phyloP scores from a whole-genome alignment of 192 early-diverging fungal species.

The Entophlyctis helioformis region DNA sequence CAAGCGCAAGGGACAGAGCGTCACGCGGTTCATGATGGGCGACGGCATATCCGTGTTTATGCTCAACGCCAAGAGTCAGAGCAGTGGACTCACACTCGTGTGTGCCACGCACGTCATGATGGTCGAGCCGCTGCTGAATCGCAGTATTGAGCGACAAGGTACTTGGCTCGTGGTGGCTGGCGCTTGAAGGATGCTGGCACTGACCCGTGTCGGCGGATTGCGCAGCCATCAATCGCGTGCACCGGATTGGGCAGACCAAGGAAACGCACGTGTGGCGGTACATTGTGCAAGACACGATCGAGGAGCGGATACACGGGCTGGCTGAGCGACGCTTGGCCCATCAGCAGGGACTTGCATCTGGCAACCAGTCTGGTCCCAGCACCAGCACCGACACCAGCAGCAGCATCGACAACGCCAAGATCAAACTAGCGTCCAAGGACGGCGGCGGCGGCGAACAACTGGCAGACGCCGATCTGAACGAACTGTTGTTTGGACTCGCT shows the following conservation, averaged over 20 bases:
- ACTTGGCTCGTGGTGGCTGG: not conserved
- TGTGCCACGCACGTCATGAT: slow-evolving; percentile 37
- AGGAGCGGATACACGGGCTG: slow-evolving; percentile 20
- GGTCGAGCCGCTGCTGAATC: slow-evolving; percentile 38
- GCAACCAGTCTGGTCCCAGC: no score
- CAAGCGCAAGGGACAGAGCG: slow-evolving; percentile 13
- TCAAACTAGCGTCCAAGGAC: no score
- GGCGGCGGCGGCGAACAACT: no score
- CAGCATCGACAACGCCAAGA: no score
- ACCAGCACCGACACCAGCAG: no score
- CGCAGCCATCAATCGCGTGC: slow-evolving; percentile 31
- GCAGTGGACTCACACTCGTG: slow-evolving; percentile 38
- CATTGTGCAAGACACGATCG: slow-evolving; percentile 28
- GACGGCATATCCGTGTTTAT: slow-evolving; percentile 23
- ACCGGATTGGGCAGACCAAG: slow-evolving; percentile 37
- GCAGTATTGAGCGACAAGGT: slow-evolving; percentile 30
- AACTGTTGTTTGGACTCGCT: no score
- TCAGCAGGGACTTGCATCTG: no score
- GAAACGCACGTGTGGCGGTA: slow-evolving; percentile 37
- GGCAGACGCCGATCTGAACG: no score
- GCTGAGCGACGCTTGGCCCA: no score
- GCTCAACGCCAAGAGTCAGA: slow-evolving; percentile 36
- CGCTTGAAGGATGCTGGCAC: not conserved
- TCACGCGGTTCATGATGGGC: slow-evolving; percentile 18
- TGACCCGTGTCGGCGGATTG: not conserved